These are phyloP conservation scores for Venturiaceae sp. DNA, from an alignment of 2,329 filamentous ascomycete species.

Conservation along the genomic window DNA sequence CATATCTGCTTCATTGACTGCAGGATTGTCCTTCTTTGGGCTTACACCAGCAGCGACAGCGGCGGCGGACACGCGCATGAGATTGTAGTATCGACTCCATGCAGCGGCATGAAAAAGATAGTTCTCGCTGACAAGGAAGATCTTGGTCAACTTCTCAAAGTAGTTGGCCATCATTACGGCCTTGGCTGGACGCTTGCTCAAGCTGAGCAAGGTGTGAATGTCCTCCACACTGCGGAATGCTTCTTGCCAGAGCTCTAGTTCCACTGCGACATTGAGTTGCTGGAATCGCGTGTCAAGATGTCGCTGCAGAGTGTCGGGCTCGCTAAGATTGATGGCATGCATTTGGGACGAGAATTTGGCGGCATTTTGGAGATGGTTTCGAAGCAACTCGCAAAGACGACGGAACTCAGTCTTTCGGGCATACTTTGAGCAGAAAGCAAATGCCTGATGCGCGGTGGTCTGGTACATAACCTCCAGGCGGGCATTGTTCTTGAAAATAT, in stretches of 20 bases:
- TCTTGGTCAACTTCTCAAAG: conserved; percentile 97
- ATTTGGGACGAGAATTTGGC: conserved; percentile 99
- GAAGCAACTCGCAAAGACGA: conserved; percentile 91
- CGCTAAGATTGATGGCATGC: conserved; percentile 98
- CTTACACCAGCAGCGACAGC: conserved; percentile 76
- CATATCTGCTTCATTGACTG: conserved; percentile 79
- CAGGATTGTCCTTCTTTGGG: conserved; percentile 90
- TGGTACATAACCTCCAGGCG: conserved; percentile 97
- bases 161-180: conserved; percentile 99
- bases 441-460: conserved; percentile 93
- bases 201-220: conserved; percentile 91
- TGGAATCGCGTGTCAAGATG: conserved; percentile 97
- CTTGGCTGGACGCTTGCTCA: conserved; percentile 97
- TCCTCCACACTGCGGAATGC: conserved; percentile 99
- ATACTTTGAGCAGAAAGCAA: conserved; percentile 98
- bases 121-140: conserved; percentile 98
- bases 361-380: conserved; percentile 97
- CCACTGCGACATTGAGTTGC: conserved; percentile 94
- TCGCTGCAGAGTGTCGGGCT: conserved; percentile 92
- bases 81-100: conserved; percentile 95
- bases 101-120: conserved; percentile 98
- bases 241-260: conserved; percentile 98
- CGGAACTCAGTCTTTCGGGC: conserved; percentile 98
- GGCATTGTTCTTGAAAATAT: conserved; percentile 98
- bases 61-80: conserved; percentile 81